Evolutionary conservation across 2,329 filamentous ascomycete species (phyloP).

Genomic region (Mycogone perniciosa): DNA sequence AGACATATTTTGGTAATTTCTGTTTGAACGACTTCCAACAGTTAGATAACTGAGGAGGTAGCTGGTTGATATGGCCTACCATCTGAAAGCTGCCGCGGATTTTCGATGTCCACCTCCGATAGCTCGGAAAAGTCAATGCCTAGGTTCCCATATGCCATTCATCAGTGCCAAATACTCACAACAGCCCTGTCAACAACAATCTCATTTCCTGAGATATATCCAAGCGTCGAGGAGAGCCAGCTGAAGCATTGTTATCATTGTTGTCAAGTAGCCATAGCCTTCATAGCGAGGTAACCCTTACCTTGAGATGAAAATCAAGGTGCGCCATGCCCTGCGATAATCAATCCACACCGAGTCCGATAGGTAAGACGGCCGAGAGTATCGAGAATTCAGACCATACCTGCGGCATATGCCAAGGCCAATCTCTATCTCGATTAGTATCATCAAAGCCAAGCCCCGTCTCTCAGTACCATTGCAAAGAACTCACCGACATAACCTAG

Average conservation of each 20-base stretch:
- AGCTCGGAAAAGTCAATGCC: not conserved
- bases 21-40: constrained; percentile 7
- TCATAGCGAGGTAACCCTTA: not conserved
- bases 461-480: not conserved
- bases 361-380: not conserved
- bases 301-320: constrained; percentile 13
- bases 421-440: not conserved
- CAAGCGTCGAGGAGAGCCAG: constrained; percentile 9
- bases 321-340: constrained; percentile 8
- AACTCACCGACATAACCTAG: constrained; percentile 10
- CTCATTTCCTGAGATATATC: constrained; percentile 8
- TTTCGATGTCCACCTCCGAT: constrained; percentile 1
- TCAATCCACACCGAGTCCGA: constrained; percentile 4
- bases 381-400: not conserved
- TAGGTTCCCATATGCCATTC: not conserved
- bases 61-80: not conserved
- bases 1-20: constrained; percentile 11
- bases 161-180: not conserved
- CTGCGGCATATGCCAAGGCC: constrained; percentile 1
- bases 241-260: not conserved
- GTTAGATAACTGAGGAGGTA: not conserved
- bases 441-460: not conserved
- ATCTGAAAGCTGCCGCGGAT: not conserved
- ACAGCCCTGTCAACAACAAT: not conserved
- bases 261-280: not conserved